Evolutionary conservation across 192 early-diverging fungal species (phyloP), one percentile per base, ranked within the genome.

Genomic region (Cladochytrium replicatum): DNA sequence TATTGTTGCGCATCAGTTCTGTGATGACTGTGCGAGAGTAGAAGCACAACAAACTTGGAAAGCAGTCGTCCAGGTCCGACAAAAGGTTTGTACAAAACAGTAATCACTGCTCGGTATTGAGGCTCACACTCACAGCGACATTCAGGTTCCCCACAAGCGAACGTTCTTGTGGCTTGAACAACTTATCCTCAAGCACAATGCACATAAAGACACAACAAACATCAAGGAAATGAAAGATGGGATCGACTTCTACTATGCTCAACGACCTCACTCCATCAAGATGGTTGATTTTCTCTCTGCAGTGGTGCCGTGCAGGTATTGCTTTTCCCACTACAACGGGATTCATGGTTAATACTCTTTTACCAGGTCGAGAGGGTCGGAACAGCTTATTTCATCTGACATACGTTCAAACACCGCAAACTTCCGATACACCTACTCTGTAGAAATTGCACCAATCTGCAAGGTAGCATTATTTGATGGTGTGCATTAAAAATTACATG

Each of bases 31-130:
- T 67, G 82, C 85, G n/a, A 77, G 87, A 43, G 82, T 97, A 13
- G 91, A 87, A 72, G 95, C 95, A 27, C 86, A 99, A 66, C 90
- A 93, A 52, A 97, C 89, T 8, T 99, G 95, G 95, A 91, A 91
- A 57, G 92, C 95, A 13, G 80, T 86, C 54, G 92, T 95, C 13
- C 95, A 99, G 75, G 83, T 99, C 24, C 85, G 95, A 57, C 95
- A 99, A 74, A 97, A 97, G 72, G 90, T 92, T 6, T n/a, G 5
- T 3, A 22, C n/a, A 21, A 75, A 13, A 19, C 23, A 5, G 2
- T 19, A 23, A 5, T 9, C 4, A 21, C 32, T 39, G 49, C 6
- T 5, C 6, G 3, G 4, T 42, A 9, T 8, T 22, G 29, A 11
- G 15, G 13, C 3, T 4, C 28, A 13, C 23, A 24, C 27, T 19